Evolutionary conservation across 768 basidiomycete genomes (phyloP), one percentile per base, ranked within the genome.

Genomic region (Hortiboletus flavorubellus): DNA sequence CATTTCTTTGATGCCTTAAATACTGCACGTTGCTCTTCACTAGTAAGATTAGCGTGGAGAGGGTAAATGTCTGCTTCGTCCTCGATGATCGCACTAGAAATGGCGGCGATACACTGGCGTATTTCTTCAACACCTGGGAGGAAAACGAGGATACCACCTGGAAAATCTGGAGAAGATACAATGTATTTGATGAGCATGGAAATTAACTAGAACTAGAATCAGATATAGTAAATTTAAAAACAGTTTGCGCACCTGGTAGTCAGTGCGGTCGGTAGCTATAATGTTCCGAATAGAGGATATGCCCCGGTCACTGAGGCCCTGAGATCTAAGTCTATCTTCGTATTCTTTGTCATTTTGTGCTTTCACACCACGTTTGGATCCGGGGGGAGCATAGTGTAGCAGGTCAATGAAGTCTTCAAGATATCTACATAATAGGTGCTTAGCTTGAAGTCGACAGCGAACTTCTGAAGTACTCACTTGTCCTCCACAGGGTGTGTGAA

Each of bases 41-140:
- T 88, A 0, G 92, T 85, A 21, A 97, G 75, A 68, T 96, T 95
- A 11, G 94, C 92, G 64, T 97, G 94, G 0, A 98, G 80, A 0
- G 94, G 91, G 26, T 93, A 76, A 46, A 89, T 78, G 30, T 80
- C 79, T 5, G 74, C 76, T 26, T 76, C 66, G 8, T 68, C 68
- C 4, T 60, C 54, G 1, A 74, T n/a, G 29, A 60, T 26, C 14
- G 67, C 59, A 38, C 64, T 65, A 15, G 73, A 75, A 41, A 93
- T 72, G 5, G 80, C 75, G 12, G 86, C 81, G 18, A 91, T 82
- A 62, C 89, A 90, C 56, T 87, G 84, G 18, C 84, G 81, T 59
- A 93, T 93, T 65, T 93, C 91, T 70, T 88, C 89, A 2, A 93
- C 87, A 68, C 94, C 94, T n/a, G 92, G 85, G 51, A 94, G 76